Evolutionary conservation across 495 filamentous ascomycete genomes (phyloP), one percentile per base, ranked within the genome.

Genomic region (Xanthoparmelia taractica): DNA sequence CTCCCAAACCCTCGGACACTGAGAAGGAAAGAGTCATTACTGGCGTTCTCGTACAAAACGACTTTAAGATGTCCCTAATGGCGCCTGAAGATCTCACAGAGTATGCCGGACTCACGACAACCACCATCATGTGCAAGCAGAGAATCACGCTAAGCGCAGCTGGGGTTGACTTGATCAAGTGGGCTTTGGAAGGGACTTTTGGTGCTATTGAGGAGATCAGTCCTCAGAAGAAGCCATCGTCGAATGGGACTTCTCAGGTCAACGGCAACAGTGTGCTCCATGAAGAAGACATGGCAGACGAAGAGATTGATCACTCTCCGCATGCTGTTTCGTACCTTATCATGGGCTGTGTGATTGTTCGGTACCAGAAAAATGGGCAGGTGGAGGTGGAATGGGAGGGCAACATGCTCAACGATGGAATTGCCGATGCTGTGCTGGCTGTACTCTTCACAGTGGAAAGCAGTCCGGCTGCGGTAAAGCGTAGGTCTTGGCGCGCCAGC

Each of bases 311-410:
- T 50, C 62, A 69, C 36, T 65, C 71, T 27, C 64, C 71, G 34
- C 25, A 63, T 41, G 72, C 72, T 0, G 69, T 75, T 31, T 78
- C 81, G 20, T 95, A 90, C 67, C 76, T 89, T 18, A 84, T 98
- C 68, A 96, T 98, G 94, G 93, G 90, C 61, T 94, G 90, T 72
- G 85, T 96, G 18, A 83, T 82, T 25, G 85, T 96, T 27, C 82
- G 85, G 48, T 88, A 89, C 70, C 76, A 84, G 34, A 77, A 72
- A 54, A 84, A 80, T 61, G 87, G 91, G 29, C 88, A 93, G 69
- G 83, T 98, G 11, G 91, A 93, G 69, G 75, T 97, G 2, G 91
- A 96, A 71, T 98, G 94, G 94, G 94, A 97, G 69, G 94, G 93
- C 36, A 98, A 96, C 70, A 88, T 96, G 82, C 84, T 96, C 67